Evolutionary conservation across 371 early-diverging fungal genomes (phyloP), one percentile per base, ranked within the genome.

Genomic region (Rhizopus delemar): DNA sequence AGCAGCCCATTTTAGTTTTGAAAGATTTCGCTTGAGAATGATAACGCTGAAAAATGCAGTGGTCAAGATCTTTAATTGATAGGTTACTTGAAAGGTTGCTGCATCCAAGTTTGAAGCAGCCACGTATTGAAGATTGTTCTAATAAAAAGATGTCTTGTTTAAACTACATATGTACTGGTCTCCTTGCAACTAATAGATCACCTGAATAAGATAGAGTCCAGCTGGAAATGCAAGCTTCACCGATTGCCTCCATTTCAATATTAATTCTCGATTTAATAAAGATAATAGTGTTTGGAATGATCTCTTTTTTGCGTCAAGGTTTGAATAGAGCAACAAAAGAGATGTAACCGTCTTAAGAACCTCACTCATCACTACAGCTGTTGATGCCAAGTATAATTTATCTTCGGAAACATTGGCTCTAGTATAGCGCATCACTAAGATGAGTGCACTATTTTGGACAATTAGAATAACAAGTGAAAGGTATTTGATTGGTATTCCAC

Each of bases 51-150:
- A 94, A 46, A 96, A 68, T 7, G 96, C 96, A 5, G 96, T 93
- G 4, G 96, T 93, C 41, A 96, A 78, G 60, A 95, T 95, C 78
- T 96, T 96, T 60, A 96, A 74, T 65, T 96, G 96, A 71, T 95
- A 95, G 12, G 93, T 92, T 43, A 95, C 94, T 77, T 93, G 93
- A 71, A 94, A 95, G 4, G 93, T 94, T 8, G 94, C 94, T 0
- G 96, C 93, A 51, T 94, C 94, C 28, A 96, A 78, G 5, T 82
- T 73, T 38, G 89, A 77, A 4, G 91, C 90, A 0, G 96, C 93
- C 5, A 91, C 72, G 63, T 94, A 96, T 68, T 93, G 95, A 50
- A 96, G 77, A 66, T 95, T 96, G 76, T 96, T 96, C 70, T 73
- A 46, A 15, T n/a, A 3, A 31, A 36, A 22, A 8, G 6, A 1